Percentiles rank a stretch among this genome's conserved stretches.
Evolutionary conservation across 2,329 filamentous ascomycete species (phyloP).

Genomic region (Trematosphaeria pertusa): DNA sequence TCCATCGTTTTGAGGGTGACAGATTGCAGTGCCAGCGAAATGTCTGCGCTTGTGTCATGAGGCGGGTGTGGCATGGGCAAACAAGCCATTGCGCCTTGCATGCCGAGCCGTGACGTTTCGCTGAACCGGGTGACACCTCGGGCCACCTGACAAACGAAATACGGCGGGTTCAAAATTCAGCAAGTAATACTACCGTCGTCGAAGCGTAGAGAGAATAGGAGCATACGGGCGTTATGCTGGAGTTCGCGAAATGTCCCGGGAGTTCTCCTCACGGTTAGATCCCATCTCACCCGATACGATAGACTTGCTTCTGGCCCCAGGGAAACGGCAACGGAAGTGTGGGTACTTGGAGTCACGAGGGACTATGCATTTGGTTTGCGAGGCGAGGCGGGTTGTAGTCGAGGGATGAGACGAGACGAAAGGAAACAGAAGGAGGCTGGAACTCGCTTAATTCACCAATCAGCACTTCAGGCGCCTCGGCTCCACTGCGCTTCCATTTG

Average conservation of each 20-base stretch:
- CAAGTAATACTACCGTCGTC: background rate
- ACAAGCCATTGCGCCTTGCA: conserved; percentile 15
- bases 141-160: background rate
- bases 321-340: no score
- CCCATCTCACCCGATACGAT: no score
- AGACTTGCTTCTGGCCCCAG: no score
- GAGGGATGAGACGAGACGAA: background rate
- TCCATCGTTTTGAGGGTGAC: background rate
- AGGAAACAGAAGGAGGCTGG: background rate
- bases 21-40: background rate
- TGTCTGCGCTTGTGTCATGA: conserved; percentile 10
- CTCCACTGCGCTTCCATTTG: no score
- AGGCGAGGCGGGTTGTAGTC: no score
- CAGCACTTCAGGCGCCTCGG: background rate
- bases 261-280: no score
- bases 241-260: no score
- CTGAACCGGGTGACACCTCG: background rate
- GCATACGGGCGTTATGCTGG: no score
- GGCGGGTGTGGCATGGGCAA: conserved; percentile 16
- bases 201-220: background rate
- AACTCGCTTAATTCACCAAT: conserved; percentile 1
- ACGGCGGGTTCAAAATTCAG: no score
- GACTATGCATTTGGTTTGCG: no score
- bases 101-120: conserved; percentile 5
- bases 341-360: no score